Evolutionary conservation across 192 early-diverging fungal genomes (phyloP).

Genomic region (Backusella circina): DNA sequence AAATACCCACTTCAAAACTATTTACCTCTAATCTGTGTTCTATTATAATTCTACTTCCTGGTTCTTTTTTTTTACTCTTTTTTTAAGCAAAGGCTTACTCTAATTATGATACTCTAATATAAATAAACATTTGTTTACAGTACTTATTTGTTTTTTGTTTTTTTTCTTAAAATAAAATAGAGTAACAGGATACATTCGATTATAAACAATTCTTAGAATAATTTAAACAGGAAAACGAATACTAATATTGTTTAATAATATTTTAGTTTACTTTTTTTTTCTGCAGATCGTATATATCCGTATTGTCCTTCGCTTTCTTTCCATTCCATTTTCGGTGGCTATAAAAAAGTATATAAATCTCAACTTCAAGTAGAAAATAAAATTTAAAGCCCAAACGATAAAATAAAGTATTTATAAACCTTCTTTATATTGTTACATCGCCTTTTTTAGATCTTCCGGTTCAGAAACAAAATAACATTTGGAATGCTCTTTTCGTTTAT

Average conservation of each 20-base stretch:
- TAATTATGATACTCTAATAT: background rate
- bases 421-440: background rate
- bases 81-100: background rate
- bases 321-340: background rate
- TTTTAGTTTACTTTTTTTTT: conserved; percentile 1
- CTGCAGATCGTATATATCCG: background rate
- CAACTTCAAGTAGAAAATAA: background rate
- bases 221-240: background rate
- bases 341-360: background rate
- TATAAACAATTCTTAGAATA: background rate
- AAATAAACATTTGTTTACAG: conserved; percentile 5
- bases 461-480: background rate
- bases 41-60: background rate
- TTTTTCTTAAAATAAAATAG: conserved; percentile 1
- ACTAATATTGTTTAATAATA: background rate
- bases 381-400: background rate
- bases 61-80: background rate
- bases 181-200: background rate
- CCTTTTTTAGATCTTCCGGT: background rate
- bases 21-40: background rate
- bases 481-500: background rate
- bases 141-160: background rate
- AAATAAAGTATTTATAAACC: background rate
- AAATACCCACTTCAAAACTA: conserved; percentile 1
- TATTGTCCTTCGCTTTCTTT: background rate